A percentile compares a stretch with the other conserved stretches of the same genome.
phyloP scores from a whole-genome alignment of 345 rosid species.

The Citrus reticulata region DNA sequence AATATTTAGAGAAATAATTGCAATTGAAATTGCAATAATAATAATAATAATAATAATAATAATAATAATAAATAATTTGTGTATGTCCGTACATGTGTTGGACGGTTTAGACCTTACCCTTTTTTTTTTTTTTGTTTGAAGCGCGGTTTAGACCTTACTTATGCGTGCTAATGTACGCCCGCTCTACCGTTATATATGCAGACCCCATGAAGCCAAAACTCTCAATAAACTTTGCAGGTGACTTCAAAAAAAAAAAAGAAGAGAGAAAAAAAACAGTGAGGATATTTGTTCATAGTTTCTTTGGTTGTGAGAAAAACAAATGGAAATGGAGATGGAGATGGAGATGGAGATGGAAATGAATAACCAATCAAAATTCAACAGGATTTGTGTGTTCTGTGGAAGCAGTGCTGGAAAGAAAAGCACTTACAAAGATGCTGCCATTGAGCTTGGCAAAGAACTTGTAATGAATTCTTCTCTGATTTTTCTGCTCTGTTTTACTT shows the following conservation, averaged over 20 bases:
- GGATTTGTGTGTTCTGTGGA: constrained; percentile 95
- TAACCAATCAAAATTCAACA: constrained; percentile 52
- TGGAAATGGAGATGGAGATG: constrained; percentile 40
- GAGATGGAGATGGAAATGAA: constrained; percentile 34
- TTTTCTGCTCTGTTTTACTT: neutral
- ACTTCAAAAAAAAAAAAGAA: neutral
- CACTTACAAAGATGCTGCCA: constrained; percentile 74
- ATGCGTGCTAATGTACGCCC: constrained; percentile 20
- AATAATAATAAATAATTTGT: neutral
- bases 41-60: neutral
- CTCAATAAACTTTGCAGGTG: neutral
- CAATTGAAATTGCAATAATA: neutral
- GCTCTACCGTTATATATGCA: constrained; percentile 26
- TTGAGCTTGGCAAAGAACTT: constrained; percentile 80
- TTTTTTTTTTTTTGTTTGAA: no score
- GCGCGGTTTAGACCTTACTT: neutral
- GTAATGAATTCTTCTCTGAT: constrained; percentile 21
- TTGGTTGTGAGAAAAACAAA: constrained; percentile 10
- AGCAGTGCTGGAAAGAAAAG: constrained; percentile 82
- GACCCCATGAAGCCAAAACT: constrained; percentile 1
- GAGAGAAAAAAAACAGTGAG: neutral
- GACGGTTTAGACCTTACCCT: neutral
- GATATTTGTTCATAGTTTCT: neutral
- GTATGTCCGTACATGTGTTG: constrained; percentile 2
- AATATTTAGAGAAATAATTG: no score